Conservation (phyloP, 805 yeast genomes). For the Candida boleticola region DNA sequence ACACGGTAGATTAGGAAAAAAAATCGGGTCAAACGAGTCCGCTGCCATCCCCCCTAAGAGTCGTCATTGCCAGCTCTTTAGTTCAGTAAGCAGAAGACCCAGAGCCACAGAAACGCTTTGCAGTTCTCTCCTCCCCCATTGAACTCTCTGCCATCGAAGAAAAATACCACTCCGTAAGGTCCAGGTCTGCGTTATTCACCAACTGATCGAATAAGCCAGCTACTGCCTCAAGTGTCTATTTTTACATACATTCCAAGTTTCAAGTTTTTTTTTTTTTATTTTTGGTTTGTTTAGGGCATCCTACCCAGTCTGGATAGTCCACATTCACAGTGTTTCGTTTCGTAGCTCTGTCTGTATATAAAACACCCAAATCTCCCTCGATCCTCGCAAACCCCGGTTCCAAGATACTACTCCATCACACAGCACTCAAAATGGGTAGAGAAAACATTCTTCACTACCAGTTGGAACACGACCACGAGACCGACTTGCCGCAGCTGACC, state of each 20-base stretch:
- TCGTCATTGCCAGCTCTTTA: too few relatives aligned
- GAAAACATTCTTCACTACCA: conserved; percentile 40
- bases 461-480: conserved; percentile 37
- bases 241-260: background rate
- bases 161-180: background rate
- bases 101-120: too few relatives aligned
- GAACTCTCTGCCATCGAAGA: background rate
- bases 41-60: too few relatives aligned
- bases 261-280: background rate
- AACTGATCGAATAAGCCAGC: too few relatives aligned
- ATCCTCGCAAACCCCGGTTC: background rate
- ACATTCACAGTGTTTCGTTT: background rate
- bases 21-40: too few relatives aligned
- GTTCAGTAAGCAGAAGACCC: too few relatives aligned
- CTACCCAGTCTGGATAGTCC: too few relatives aligned
- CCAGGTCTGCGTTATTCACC: too few relatives aligned
- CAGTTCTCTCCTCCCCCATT: too few relatives aligned
- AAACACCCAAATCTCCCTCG: background rate
- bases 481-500: conserved; percentile 21
- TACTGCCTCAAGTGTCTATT: background rate
- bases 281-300: too few relatives aligned
- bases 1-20: too few relatives aligned
- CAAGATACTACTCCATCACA: background rate
- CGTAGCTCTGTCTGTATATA: background rate
- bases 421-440: conserved; percentile 32